Base-by-base conservation (phyloP, 352 stramenopile genomes). In the Pythium insidiosum region DNA sequence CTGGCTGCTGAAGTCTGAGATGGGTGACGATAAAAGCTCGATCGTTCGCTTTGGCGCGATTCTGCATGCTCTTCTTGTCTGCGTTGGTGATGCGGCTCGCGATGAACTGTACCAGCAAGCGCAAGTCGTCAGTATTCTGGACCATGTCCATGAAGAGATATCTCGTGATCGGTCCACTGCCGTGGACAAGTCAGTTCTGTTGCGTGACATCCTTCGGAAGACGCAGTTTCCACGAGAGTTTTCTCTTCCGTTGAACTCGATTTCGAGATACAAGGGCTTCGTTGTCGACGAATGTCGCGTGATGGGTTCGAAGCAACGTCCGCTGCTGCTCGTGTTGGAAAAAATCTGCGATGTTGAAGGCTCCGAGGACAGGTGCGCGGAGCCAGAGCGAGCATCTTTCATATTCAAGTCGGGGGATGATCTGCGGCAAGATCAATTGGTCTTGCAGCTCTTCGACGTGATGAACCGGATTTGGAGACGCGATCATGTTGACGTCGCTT, bases 371-470 rank as follows among this genome's bases (percentile, higher is more conserved):
- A n/a, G n/a, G n/a, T n/a, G n/a, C n/a, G n/a, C n/a, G n/a, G n/a
- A n/a, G n/a, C n/a, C n/a, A n/a, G n/a, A n/a, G n/a, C n/a, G n/a
- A n/a, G n/a, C n/a, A n/a, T n/a, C n/a, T n/a, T 44, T 82, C 2
- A 45, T 90, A n/a, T 80, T 79, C 58, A 90, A 91, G 59, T 58
- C 57, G 10, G 81, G 81, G 10, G 80, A 93, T 42, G 80, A 93
- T 48, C 34, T 93, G n/a, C 68, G 80, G 12, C 80, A 93, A 57
- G 81, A 93, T 46, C 61, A 84, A 45, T 61, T 93, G 9, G 74
- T 73, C 25, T 54, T 88, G 15, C 71, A 88, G 38, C 35, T 92
- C 3, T 50, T 92, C 13, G 47, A 56, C 9, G 46, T 84, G 1
- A 82, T 92, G 67, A 72, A 88, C 44, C 26, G 36, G n/a, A 36